These are phyloP conservation scores for Candida sphagnicola DNA, from an alignment of 805 yeast species.

Conservation along the genomic window DNA sequence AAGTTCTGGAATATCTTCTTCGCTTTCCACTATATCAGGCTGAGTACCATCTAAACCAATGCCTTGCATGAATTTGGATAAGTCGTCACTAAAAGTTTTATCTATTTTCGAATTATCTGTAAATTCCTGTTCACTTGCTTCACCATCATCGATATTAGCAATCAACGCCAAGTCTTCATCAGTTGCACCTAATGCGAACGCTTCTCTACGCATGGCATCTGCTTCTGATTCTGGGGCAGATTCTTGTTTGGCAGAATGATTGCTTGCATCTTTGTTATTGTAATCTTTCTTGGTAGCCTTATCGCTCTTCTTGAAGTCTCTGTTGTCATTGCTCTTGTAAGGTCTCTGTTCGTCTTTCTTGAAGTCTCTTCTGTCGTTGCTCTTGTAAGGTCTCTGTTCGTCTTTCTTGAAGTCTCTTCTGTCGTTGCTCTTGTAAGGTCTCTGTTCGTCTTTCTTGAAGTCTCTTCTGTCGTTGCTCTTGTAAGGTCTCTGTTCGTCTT, in stretches of 20 bases:
- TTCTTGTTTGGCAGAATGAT: neutral
- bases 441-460: slow-evolving; percentile 8
- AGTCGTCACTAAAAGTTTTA: slow-evolving; percentile 46
- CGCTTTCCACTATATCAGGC: slow-evolving; percentile 27
- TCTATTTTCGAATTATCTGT: slow-evolving; percentile 41
- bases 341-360: slow-evolving; percentile 12
- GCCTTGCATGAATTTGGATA: slow-evolving; percentile 58
- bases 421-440: no score
- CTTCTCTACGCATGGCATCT: slow-evolving; percentile 63
- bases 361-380: slow-evolving; percentile 6
- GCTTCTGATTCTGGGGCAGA: slow-evolving; percentile 8
- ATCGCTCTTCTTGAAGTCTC: slow-evolving; percentile 1
- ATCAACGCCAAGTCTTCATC: slow-evolving; percentile 74
- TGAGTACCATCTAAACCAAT: slow-evolving; percentile 55
- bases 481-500: slow-evolving; percentile 9
- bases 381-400: neutral
- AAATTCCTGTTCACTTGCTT: slow-evolving; percentile 49
- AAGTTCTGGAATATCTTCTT: slow-evolving; percentile 23
- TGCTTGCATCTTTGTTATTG: neutral
- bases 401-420: neutral
- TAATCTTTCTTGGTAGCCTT: neutral
- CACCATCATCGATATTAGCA: slow-evolving; percentile 50
- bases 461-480: slow-evolving; percentile 6
- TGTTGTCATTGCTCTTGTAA: no score
- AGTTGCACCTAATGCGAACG: slow-evolving; percentile 78